Evolutionary conservation across 2,329 filamentous ascomycete species (phyloP), one percentile per base, ranked within the genome.

Genomic region (Pseudogymnoascus sp.): DNA sequence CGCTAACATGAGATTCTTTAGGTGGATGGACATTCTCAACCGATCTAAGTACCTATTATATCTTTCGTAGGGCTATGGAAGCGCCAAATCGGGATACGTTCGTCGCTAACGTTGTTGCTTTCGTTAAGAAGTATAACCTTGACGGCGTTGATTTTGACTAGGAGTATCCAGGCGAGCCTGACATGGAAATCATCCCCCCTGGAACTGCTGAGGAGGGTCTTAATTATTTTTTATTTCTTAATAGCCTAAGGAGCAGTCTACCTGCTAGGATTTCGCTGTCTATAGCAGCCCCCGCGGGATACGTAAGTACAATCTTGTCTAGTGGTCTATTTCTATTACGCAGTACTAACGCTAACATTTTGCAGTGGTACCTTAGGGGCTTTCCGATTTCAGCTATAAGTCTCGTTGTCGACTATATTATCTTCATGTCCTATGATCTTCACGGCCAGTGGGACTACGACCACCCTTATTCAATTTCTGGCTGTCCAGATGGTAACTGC

Each of bases 11-110:
- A 67, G 17, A 76, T 7, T 75, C 76, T 0, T 75, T 81, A 66
- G 78, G 78, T n/a, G 78, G 79, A 31, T 80, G 79, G 79, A 70
- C 69, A n/a, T 76, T 77, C 64, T 78, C 74, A 0, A 79, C 78
- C 0, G 68, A 71, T 1, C 70, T 73, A 0, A 69, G 19, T 6
- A 77, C 76, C 0, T 79, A 74, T 64, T 35, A 63, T 21, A 75
- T 79, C 40, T 75, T 80, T 62, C 70, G 77, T 1, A 63, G 76
- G 5, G 75, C 63, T 17, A 71, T 77, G 2, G 70, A 17, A 40
- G 47, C 65, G 9, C 72, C 63, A 0, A 79, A 80, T 59, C 68
- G 74, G 3, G 44, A 67, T 21, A 73, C 28, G 5, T 69, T 79
- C 62, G 66, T 72, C 36, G 67, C 71, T 60, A 71, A 75, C 69